Percentiles rank a stretch among this genome's conserved stretches.
Conservation (phyloP, 495 filamentous ascomycete species). For the Penicillium antarcticum region DNA sequence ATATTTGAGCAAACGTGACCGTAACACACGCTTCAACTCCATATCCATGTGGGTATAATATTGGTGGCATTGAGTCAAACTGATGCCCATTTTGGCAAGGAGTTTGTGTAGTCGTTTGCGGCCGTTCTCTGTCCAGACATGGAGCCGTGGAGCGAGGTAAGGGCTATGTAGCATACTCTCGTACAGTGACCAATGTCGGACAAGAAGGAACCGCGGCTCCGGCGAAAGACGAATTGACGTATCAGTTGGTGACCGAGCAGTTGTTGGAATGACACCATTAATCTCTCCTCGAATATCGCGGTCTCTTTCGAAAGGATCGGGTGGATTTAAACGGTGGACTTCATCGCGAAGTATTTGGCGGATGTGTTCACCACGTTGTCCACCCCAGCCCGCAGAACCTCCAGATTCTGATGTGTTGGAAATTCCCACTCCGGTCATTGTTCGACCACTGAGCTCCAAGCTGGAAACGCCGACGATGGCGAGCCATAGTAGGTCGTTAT, state of each 20-base stretch:
- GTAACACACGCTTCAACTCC: slow-evolving; percentile 84
- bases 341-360: slow-evolving; percentile 85
- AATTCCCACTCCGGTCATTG: slow-evolving; percentile 75
- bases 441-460: slow-evolving; percentile 85
- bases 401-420: slow-evolving; percentile 54
- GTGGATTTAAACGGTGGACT: slow-evolving; percentile 89
- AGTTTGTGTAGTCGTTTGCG: slow-evolving; percentile 91
- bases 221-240: slow-evolving; percentile 89
- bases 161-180: slow-evolving; percentile 98
- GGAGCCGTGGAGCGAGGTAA: slow-evolving; percentile 86
- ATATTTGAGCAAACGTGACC: slow-evolving; percentile 83
- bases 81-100: slow-evolving; percentile 96
- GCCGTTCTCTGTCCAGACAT: slow-evolving; percentile 90
- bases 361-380: slow-evolving; percentile 77
- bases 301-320: slow-evolving; percentile 57
- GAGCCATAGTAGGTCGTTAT: slow-evolving; percentile 94
- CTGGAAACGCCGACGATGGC: slow-evolving; percentile 90
- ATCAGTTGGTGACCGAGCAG: slow-evolving; percentile 83
- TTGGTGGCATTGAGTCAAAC: slow-evolving; percentile 87
- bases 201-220: slow-evolving; percentile 89
- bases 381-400: slow-evolving; percentile 73
- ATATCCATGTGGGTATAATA: slow-evolving; percentile 99
- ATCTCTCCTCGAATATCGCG: slow-evolving; percentile 55
- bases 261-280: slow-evolving; percentile 79
- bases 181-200: slow-evolving; percentile 95